phyloP scores from a whole-genome alignment of 371 early-diverging fungal species.

The Saksenaea vasiformis region DNA sequence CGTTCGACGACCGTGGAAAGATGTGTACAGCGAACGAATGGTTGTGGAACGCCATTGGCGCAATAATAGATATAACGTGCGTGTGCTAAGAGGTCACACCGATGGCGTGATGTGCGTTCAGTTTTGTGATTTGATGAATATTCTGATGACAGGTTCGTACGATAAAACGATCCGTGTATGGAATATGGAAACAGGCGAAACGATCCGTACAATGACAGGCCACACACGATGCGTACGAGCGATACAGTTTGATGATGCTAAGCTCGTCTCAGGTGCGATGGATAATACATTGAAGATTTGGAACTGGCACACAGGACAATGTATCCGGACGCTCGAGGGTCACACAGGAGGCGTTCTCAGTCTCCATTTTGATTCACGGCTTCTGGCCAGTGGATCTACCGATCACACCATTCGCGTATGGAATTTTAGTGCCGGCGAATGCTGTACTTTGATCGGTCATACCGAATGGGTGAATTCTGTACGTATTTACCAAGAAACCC shows the following conservation, averaged over 20 bases:
- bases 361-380: slow-evolving; percentile 81
- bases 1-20: slow-evolving; percentile 74
- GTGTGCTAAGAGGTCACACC: slow-evolving; percentile 70
- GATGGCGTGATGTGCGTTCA: slow-evolving; percentile 90
- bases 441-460: slow-evolving; percentile 82
- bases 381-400: slow-evolving; percentile 83
- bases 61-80: slow-evolving; percentile 62
- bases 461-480: slow-evolving; percentile 89
- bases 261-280: slow-evolving; percentile 84
- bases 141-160: slow-evolving; percentile 84
- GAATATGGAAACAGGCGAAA: slow-evolving; percentile 77
- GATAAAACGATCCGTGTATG: slow-evolving; percentile 84
- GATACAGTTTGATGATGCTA: slow-evolving; percentile 84
- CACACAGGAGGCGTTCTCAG: slow-evolving; percentile 86
- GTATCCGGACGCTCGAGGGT: slow-evolving; percentile 82
- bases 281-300: slow-evolving; percentile 96
- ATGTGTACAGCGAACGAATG: slow-evolving; percentile 81
- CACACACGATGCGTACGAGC: slow-evolving; percentile 89
- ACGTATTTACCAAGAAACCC: slow-evolving; percentile 64
- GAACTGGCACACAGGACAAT: slow-evolving; percentile 91
- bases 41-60: slow-evolving; percentile 88
- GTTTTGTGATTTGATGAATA: slow-evolving; percentile 71
- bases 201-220: slow-evolving; percentile 72
- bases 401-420: slow-evolving; percentile 90
- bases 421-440: slow-evolving; percentile 83